Evolutionary conservation across 129 eudicot genomes (phyloP).

Genomic region (Escallonia rubra): DNA sequence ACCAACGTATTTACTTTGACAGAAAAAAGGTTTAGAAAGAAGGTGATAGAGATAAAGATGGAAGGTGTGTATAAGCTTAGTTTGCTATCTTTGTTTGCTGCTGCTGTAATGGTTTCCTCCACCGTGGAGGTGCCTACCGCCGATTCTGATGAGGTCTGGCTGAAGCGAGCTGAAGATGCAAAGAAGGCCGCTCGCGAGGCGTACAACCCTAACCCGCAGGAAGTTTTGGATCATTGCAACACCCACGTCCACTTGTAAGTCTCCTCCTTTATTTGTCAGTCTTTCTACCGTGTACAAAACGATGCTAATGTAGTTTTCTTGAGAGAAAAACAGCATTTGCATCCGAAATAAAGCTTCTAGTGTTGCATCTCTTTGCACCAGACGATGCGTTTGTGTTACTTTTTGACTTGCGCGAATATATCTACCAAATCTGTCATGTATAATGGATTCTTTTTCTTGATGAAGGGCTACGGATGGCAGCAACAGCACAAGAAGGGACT

Average conservation of each 20-base stretch:
- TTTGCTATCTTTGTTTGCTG: constrained; percentile 17
- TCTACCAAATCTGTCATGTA: no score
- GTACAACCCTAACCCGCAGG: constrained; percentile 31
- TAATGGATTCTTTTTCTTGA: background rate
- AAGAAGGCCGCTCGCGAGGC: constrained; percentile 21
- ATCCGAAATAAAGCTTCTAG: no score
- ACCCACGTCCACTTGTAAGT: constrained; percentile 36
- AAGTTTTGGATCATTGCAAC: constrained; percentile 31
- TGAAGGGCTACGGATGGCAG: constrained; percentile 18
- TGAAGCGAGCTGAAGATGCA: constrained; percentile 33
- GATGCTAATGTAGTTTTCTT: no score
- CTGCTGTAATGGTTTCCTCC: constrained; percentile 7
- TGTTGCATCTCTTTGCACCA: no score
- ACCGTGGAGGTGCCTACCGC: constrained; percentile 11
- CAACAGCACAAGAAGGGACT: constrained; percentile 34
- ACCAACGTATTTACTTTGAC: background rate
- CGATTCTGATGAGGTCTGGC: constrained; percentile 30
- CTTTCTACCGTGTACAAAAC: no score
- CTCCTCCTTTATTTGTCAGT: background rate
- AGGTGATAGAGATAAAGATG: constrained; percentile 12
- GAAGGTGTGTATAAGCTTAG: constrained; percentile 9
- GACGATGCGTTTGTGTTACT: no score
- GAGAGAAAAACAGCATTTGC: no score
- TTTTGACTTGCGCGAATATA: no score
- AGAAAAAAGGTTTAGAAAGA: background rate